Percentiles rank a stretch among this genome's conserved stretches.
Evolutionary conservation across 495 filamentous ascomycete genomes (phyloP).

Genomic region (Hyaloscypha hepaticicola): DNA sequence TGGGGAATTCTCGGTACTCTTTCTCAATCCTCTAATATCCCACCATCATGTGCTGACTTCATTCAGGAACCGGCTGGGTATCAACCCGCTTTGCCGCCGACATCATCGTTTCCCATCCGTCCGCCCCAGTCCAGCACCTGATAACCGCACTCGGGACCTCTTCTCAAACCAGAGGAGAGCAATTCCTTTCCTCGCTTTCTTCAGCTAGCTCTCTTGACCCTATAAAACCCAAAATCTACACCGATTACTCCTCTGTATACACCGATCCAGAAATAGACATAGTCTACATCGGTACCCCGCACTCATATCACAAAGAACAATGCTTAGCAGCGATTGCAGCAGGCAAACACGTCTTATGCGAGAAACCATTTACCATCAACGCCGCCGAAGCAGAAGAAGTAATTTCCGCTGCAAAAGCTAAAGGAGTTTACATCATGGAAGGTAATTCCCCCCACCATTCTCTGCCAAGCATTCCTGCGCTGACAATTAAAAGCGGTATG

Average conservation of each 20-base stretch:
- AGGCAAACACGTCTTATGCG: slow-evolving; percentile 51
- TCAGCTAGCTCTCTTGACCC: not conserved
- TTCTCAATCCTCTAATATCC: not conserved
- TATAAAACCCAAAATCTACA: slow-evolving; percentile 56
- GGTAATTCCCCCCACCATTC: not conserved
- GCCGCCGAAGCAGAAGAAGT: slow-evolving; percentile 39
- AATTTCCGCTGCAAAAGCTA: slow-evolving; percentile 40
- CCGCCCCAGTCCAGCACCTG: not conserved
- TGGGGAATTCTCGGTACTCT: slow-evolving; percentile 5
- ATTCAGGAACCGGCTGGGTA: not conserved
- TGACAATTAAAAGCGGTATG: slow-evolving; percentile 50
- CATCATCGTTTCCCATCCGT: not conserved
- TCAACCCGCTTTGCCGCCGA: not conserved
- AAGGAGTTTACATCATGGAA: slow-evolving; percentile 45
- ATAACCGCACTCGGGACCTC: not conserved
- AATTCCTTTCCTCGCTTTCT: not conserved
- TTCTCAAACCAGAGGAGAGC: not conserved
- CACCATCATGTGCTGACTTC: too few species aligned
- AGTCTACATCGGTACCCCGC: slow-evolving; percentile 47
- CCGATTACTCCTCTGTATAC: slow-evolving; percentile 61
- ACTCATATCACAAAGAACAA: slow-evolving; percentile 42
- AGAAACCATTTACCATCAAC: slow-evolving; percentile 45
- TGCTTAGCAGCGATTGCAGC: slow-evolving; percentile 43
- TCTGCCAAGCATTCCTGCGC: not conserved
- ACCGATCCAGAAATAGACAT: slow-evolving; percentile 41